Base-by-base conservation (phyloP, 306 rosid genomes). In the cucumber (Cucumis sativus) region DNA sequence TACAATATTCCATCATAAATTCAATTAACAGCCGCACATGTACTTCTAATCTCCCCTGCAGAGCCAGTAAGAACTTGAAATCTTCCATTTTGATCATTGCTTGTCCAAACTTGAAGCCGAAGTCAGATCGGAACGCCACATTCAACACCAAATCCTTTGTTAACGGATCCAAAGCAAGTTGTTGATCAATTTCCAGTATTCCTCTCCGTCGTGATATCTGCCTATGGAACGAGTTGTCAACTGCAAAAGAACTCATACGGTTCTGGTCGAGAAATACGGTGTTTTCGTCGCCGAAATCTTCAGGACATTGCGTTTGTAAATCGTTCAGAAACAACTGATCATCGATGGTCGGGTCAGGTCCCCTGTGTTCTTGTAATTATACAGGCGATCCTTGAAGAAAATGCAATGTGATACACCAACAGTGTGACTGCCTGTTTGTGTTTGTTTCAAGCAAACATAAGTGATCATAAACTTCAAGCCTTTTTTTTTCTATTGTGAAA, bases 171-270 rank as follows among this genome's bases (percentile, higher is more conserved):
- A 74, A 14, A 67, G 82, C 79, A 43, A 86, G 66, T 8, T 21
- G 69, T 74, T 86, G 87, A 77, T 86, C 89, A n/a, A 86, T 83
- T n/a, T 86, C 80, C 40, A 86, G 85, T 72, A 86, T 40, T 39
- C 86, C 89, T 64, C 74, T 81, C 3, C 7, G 7, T 8, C 3
- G 14, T 20, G 8, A 4, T 35, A 85, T 78, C 58, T 86, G 73
- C 52, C 11, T 13, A 80, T 62, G 60, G 74, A 21, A 83, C 8
- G 83, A 77, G 23, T 83, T 71, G 35, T 85, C 88, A 4, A 81
- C 75, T 0, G 5, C 18, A n/a, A 12, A 21, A 1, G 87, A 74
- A 76, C 71, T 80, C 2, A 6, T 12, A 6, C 1, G 7, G 30
- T 39, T 72, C 70, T 86, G 87, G 59, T 86, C 87, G 8, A 86